A percentile compares a stretch with the other conserved stretches of the same genome.
These are phyloP conservation scores for Boletus speciosus DNA, from an alignment of 768 basidiomycete genomes.

Conservation along the genomic window DNA sequence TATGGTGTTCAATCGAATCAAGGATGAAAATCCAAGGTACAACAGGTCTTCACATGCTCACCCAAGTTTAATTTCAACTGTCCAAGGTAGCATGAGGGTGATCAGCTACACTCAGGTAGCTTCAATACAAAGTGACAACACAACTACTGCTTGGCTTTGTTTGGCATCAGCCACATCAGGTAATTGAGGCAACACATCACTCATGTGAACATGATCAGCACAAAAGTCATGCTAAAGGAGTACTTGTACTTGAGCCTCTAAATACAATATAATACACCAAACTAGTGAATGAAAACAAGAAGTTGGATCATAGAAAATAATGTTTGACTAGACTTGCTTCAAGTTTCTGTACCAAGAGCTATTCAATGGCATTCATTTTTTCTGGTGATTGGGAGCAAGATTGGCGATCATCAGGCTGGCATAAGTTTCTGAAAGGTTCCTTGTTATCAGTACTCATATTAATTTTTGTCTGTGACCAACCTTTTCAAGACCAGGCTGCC, in stretches of 20 bases:
- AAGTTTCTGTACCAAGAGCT: background rate
- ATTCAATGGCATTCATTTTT: too few relatives aligned
- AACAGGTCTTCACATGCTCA: background rate
- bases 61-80: too few relatives aligned
- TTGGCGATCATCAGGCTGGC: too few relatives aligned
- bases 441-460: too few relatives aligned
- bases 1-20: too few relatives aligned
- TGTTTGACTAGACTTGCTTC: background rate
- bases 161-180: too few relatives aligned
- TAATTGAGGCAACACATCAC: background rate
- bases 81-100: constrained; percentile 11
- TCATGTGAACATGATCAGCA: background rate
- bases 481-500: too few relatives aligned
- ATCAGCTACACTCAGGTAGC: background rate
- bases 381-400: too few relatives aligned
- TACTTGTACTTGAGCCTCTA: background rate
- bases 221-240: background rate
- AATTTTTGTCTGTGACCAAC: too few relatives aligned
- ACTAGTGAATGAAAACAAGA: background rate
- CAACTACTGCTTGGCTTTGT: background rate
- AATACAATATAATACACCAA: background rate
- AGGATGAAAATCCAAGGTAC: too few relatives aligned
- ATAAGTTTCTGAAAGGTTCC: too few relatives aligned
- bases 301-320: background rate
- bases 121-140: background rate